Percentiles rank a stretch among this genome's conserved stretches.
Conservation (phyloP, 345 rosid genomes). For the Capsella bursapastoris region DNA sequence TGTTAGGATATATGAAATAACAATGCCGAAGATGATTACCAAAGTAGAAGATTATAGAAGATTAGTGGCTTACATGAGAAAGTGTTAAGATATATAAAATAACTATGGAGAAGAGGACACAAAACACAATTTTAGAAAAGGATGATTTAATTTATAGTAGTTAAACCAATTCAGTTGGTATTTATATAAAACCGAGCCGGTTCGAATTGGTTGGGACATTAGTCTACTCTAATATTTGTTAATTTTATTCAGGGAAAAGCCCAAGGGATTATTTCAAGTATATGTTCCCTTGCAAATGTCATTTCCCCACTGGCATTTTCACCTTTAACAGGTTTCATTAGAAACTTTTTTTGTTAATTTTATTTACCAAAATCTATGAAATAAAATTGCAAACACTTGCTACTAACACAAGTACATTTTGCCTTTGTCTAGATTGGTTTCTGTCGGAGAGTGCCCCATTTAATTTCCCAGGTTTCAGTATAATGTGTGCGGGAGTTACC, state of each 20-base stretch:
- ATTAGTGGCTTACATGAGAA: background rate
- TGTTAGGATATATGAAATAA: no score
- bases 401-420: constrained; percentile 11
- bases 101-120: no score
- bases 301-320: constrained; percentile 78
- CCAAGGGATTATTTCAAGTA: constrained; percentile 89
- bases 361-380: background rate
- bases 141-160: background rate
- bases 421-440: constrained; percentile 66
- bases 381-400: background rate
- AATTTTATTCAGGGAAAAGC: constrained; percentile 71
- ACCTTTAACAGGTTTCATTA: constrained; percentile 77
- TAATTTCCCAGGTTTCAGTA: constrained; percentile 88
- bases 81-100: no score
- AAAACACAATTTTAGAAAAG: no score
- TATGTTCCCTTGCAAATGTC: constrained; percentile 71
- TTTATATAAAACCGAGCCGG: background rate
- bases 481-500: constrained; percentile 71
- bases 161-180: background rate
- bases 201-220: background rate
- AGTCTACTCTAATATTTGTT: background rate
- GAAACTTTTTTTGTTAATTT: background rate
- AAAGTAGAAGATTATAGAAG: background rate
- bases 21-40: background rate
- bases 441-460: constrained; percentile 83